Conservation (phyloP, 2,329 filamentous ascomycete genomes). For the Aspergillus pseudoterreus region DNA sequence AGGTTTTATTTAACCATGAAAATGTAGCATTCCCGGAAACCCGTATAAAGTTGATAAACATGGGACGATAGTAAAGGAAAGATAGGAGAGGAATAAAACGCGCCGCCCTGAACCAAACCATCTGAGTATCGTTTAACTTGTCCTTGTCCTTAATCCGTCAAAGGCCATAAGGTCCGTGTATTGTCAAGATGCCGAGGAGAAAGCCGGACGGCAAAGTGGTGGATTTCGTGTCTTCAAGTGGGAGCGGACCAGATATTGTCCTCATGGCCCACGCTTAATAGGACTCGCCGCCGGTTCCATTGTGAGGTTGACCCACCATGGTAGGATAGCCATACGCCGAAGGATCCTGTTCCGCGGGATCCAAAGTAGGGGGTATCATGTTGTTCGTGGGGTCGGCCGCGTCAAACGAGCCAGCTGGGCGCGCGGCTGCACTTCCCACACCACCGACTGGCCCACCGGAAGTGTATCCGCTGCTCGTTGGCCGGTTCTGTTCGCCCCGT, state of each 20-base stretch:
- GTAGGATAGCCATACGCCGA: conserved; percentile 44
- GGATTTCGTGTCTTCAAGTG: not conserved
- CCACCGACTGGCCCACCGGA: conserved; percentile 38
- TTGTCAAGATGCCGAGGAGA: not conserved
- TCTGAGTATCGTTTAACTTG: conserved; percentile 1
- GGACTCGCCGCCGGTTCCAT: conserved; percentile 44
- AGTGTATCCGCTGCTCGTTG: conserved; percentile 47
- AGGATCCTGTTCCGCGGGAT: conserved; percentile 44
- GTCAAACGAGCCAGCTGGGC: conserved; percentile 34
- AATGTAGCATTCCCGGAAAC: not conserved
- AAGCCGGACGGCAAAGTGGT: not conserved
- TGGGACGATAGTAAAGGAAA: not conserved
- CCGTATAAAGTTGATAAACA: not conserved
- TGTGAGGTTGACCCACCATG: conserved; percentile 46
- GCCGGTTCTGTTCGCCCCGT: conserved; percentile 61
- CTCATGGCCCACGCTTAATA: conserved; percentile 28
- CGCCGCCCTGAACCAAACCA: not conserved
- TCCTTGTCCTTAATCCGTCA: conserved; percentile 12
- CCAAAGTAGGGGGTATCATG: conserved; percentile 43
- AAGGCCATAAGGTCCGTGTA: not conserved
- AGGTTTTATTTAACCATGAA: not conserved
- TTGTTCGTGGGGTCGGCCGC: conserved; percentile 41
- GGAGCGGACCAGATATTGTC: conserved; percentile 1
- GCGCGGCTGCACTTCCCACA: conserved; percentile 25
- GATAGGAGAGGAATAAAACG: not conserved